Percentiles rank a stretch among this genome's conserved stretches.
These are phyloP conservation scores for Beauveria caledonica DNA, from an alignment of 2,329 filamentous ascomycete genomes.

Conservation along the genomic window DNA sequence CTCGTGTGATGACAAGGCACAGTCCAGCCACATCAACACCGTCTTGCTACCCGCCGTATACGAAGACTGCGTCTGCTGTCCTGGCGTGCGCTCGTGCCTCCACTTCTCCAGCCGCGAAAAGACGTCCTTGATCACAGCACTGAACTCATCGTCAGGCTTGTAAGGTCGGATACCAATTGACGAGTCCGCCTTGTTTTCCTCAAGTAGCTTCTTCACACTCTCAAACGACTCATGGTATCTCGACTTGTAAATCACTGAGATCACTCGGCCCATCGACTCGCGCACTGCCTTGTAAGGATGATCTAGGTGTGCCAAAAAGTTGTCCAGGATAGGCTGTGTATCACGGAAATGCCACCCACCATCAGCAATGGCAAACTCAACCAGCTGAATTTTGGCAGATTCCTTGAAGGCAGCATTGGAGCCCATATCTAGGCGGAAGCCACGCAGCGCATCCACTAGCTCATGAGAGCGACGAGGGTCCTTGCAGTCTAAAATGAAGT, in stretches of 20 bases:
- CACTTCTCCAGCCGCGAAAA: constrained; percentile 78
- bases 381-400: constrained; percentile 85
- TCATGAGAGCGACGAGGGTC: constrained; percentile 85
- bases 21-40: constrained; percentile 89
- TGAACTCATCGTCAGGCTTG: constrained; percentile 65
- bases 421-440: constrained; percentile 84
- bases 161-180: constrained; percentile 83
- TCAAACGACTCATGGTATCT: constrained; percentile 91
- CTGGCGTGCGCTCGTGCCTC: constrained; percentile 74
- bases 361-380: constrained; percentile 82
- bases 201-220: constrained; percentile 65
- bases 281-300: constrained; percentile 97
- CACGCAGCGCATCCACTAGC: constrained; percentile 70
- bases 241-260: constrained; percentile 82
- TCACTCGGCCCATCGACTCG: constrained; percentile 84
- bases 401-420: constrained; percentile 99
- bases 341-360: constrained; percentile 94
- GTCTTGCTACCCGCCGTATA: constrained; percentile 98
- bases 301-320: constrained; percentile 87
- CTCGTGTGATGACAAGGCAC: constrained; percentile 81
- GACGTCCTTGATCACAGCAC: constrained; percentile 60
- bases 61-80: constrained; percentile 85
- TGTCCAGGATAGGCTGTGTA: constrained; percentile 76
- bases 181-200: constrained; percentile 69
- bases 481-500: constrained; percentile 78